Conservation (phyloP, 1,284 basidiomycete species). For the Waitea zeae region DNA sequence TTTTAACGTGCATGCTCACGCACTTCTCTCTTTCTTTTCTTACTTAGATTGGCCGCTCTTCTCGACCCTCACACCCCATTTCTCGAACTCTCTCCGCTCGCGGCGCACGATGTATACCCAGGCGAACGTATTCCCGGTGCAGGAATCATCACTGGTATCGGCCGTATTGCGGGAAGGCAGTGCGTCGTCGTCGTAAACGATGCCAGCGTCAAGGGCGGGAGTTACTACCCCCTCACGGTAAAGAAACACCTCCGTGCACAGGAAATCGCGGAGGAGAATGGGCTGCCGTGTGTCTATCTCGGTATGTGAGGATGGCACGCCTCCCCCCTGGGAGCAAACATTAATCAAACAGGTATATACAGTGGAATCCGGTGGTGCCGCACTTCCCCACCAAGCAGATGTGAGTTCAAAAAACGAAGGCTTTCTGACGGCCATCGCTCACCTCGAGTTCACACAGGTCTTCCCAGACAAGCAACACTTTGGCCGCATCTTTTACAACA, state of each 20-base stretch:
- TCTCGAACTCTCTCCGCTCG: constrained; percentile 74
- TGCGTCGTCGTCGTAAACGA: constrained; percentile 90
- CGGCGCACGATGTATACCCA: constrained; percentile 74
- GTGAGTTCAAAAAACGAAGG: too few relatives aligned
- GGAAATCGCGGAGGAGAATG: constrained; percentile 81
- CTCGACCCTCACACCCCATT: constrained; percentile 84
- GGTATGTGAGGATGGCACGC: constrained; percentile 29
- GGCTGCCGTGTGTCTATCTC: constrained; percentile 83
- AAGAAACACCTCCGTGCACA: constrained; percentile 95
- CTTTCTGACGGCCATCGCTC: constrained; percentile 8
- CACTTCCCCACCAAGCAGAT: constrained; percentile 84
- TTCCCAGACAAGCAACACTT: constrained; percentile 90
- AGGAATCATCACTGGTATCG: constrained; percentile 84
- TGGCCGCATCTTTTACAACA: constrained; percentile 93
- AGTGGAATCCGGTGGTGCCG: constrained; percentile 92
- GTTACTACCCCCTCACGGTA: constrained; percentile 86
- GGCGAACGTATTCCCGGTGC: constrained; percentile 67
- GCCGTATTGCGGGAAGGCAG: constrained; percentile 64
- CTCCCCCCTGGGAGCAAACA: background rate
- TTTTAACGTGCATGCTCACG: background rate
- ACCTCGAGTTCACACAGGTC: constrained; percentile 28
- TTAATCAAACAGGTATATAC: constrained; percentile 1
- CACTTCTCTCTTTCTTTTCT: background rate
- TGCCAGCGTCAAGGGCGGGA: constrained; percentile 86
- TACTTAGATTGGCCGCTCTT: constrained; percentile 37